A percentile compares a stretch with the other conserved stretches of the same genome.
Evolutionary conservation across 2,329 filamentous ascomycete genomes (phyloP).

Genomic region (Alternaria metachromatica): DNA sequence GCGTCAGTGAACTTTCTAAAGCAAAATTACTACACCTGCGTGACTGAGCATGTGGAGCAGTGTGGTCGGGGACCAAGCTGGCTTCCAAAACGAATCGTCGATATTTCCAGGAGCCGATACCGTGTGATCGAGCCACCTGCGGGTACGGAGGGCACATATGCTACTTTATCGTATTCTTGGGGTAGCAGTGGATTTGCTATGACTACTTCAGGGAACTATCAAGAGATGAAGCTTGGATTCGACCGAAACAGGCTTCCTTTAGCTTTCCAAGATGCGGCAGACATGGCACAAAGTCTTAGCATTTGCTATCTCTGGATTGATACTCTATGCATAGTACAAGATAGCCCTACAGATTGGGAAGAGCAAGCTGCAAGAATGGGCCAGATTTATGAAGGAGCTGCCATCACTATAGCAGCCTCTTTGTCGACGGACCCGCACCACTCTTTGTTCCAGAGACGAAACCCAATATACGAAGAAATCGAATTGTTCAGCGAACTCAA

Average conservation of each 20-base stretch:
- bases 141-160: neutral
- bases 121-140: neutral
- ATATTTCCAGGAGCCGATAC: neutral
- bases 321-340: neutral
- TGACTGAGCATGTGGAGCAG: neutral
- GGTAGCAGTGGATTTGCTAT: neutral
- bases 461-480: neutral
- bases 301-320: neutral
- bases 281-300: neutral
- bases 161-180: neutral
- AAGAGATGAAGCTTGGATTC: neutral
- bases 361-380: slow-evolving; percentile 6
- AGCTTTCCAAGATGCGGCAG: neutral
- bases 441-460: neutral
- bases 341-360: neutral
- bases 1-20: neutral
- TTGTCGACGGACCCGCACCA: neutral
- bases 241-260: neutral
- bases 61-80: neutral
- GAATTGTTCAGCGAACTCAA: neutral
- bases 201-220: neutral
- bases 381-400: neutral
- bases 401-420: slow-evolving; percentile 5
- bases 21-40: neutral
- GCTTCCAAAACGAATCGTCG: neutral